Base-by-base conservation (phyloP, 805 yeast genomes). In the Saturnispora gosingensis region DNA sequence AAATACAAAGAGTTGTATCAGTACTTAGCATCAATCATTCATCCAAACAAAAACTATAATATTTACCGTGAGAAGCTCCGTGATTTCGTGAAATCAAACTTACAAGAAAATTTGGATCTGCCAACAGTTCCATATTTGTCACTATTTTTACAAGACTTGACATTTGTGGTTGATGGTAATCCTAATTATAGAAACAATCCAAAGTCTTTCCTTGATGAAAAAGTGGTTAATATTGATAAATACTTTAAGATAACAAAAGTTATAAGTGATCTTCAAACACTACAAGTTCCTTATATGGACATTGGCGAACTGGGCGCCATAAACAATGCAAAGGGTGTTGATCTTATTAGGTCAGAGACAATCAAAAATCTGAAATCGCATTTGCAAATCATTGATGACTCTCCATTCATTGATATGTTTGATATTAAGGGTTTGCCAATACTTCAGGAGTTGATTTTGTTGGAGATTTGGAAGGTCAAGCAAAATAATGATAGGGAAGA, bases 151-250 rank as follows among this genome's bases (percentile, higher is more conserved):
- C 93, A 84, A 66, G 95, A 86, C 66, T 71, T 86, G 59, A 85
- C 90, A 0, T 85, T 85, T 67, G 80, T 85, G n/a, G 76, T 81
- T 48, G 95, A 86, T 58, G 91, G 93, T n/a, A 85, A 85, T 61
- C 75, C 84, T 39, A 82, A 80, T 58, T 81, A 71, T 62, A 72
- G 90, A 62, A 77, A 73, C 54, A 78, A 80, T 54, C 67, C 76
- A 24, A 71, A 70, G 50, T 64, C 70, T 5, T 78, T 78, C 59
- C 69, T 79, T 59, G 74, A 74, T 55, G 80, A 78, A 59, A 78
- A 77, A 58, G 70, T 83, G 56, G 78, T 86, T 60, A 85, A 86
- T 61, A 77, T 85, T 56, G 93, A 84, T 62, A 86, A 86, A 62
- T 83, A 82, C 61, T 73, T 75, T 65, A 83, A 81, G 61, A 76